Percentiles rank a stretch among this genome's conserved stretches.
Conservation (phyloP, 768 basidiomycete species). For the Hortiboletus campestris region DNA sequence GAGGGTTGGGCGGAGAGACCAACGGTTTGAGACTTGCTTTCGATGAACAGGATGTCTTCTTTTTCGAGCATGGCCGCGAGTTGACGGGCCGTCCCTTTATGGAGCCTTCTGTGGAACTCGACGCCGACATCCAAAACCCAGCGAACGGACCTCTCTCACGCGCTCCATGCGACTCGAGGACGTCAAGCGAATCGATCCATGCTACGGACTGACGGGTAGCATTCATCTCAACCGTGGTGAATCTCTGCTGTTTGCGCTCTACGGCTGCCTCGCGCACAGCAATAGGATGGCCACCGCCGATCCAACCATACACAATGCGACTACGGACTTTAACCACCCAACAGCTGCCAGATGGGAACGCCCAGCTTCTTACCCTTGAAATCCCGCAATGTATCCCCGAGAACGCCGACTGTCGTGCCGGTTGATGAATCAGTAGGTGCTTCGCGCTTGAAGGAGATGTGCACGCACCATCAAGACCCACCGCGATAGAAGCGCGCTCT, state of each 20-base stretch:
- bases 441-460: no score
- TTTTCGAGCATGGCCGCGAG: conserved; percentile 61
- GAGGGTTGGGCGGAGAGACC: conserved; percentile 50
- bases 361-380: conserved; percentile 78
- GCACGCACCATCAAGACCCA: conserved; percentile 62
- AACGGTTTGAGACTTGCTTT: conserved; percentile 38
- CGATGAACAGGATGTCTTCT: conserved; percentile 49
- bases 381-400: conserved; percentile 72
- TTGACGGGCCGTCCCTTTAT: conserved; percentile 69
- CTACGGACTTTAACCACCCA: conserved; percentile 68
- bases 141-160: conserved; percentile 47
- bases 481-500: conserved; percentile 71
- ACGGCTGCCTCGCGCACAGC: conserved; percentile 53
- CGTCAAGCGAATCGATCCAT: conserved; percentile 61
- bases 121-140: conserved; percentile 63
- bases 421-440: not conserved
- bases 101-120: conserved; percentile 70
- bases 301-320: conserved; percentile 58
- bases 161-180: conserved; percentile 50
- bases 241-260: conserved; percentile 57
- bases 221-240: conserved; percentile 75
- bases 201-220: conserved; percentile 49
- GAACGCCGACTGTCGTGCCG: conserved; percentile 41
- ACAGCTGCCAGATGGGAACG: conserved; percentile 60
- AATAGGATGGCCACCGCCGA: conserved; percentile 45